Base-by-base conservation (phyloP, 2,329 filamentous ascomycete species). In the Fusarium ramigenum region DNA sequence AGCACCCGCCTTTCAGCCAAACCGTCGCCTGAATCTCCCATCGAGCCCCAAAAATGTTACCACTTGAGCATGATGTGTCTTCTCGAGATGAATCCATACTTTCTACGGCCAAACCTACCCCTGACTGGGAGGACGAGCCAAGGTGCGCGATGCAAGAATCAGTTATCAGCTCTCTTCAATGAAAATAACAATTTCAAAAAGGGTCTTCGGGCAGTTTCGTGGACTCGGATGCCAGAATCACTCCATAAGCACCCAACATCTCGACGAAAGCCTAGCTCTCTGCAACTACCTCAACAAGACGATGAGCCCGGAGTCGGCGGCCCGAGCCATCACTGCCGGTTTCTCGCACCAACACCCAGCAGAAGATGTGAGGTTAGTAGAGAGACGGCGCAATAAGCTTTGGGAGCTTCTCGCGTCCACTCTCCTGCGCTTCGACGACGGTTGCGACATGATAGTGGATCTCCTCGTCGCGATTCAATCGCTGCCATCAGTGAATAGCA, bases 261-360 rank as follows among this genome's bases (percentile, higher is more conserved):
- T 68, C 6, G 70, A 72, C 5, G 60, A 72, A 40, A 53, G 46
- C 3, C 32, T 72, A 14, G 19, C 28, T 3, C 28, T 72, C 2
- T 36, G 7, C 9, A 36, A 56, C n/a, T 72, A 72, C n/a, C 65
- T 72, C 12, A 52, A 69, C 11, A 37, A 28, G 4, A 34, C 21
- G 0, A 37, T 62, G 3, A 42, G 16, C 6, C 4, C 11, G 5
- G 21, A 56, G 8, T n/a, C 50, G 4, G 56, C 69, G 10, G 64
- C 70, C 9, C 9, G 28, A 5, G 32, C 52, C 4, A 52, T 72
- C 7, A 69, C 63, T 9, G 30, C 37, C 6, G 9, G 21, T 4
- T 16, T 1, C 30, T 6, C 16, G 36, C 0, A n/a, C n/a, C 4
- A 0, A 11, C 1, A 9, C 9, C 15, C 28, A n/a, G 47, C 12